These are phyloP conservation scores for Elongisporangium undulatum DNA, from an alignment of 352 stramenopile genomes.

Conservation along the genomic window DNA sequence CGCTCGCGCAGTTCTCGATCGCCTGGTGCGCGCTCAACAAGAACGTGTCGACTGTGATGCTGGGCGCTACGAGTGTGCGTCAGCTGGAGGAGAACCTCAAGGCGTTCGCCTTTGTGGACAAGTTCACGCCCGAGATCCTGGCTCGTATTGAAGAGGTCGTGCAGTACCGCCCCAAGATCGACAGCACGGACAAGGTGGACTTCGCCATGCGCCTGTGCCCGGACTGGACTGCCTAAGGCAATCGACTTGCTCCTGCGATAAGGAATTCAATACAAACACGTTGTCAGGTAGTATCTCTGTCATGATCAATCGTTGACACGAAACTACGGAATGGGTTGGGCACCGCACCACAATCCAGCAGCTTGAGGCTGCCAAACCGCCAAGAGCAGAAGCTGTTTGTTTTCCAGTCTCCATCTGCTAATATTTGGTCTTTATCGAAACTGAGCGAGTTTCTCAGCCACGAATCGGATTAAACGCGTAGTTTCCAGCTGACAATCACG, in stretches of 20 bases:
- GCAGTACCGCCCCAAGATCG: constrained; percentile 29
- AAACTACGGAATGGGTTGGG: no score
- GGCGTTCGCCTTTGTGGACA: constrained; percentile 50
- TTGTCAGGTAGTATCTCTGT: no score
- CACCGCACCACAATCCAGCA: no score
- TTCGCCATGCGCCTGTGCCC: background rate
- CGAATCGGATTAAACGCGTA: no score
- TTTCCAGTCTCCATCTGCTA: no score
- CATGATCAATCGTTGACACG: no score
- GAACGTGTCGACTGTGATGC: constrained; percentile 60
- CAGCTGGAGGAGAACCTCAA: constrained; percentile 80
- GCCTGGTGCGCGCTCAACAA: constrained; percentile 52
- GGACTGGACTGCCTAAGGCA: background rate
- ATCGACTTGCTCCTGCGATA: background rate
- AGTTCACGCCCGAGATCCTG: constrained; percentile 68
- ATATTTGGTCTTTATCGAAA: no score
- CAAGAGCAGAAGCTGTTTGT: no score
- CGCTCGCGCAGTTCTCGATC: constrained; percentile 48
- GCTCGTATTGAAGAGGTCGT: constrained; percentile 68
- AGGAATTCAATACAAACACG: no score
- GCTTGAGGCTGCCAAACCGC: no score
- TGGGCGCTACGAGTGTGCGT: constrained; percentile 51
- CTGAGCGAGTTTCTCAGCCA: no score
- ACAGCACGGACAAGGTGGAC: background rate
- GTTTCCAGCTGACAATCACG: no score